A percentile compares a stretch with the other conserved stretches of the same genome.
phyloP scores from a whole-genome alignment of 2,329 filamentous ascomycete genomes.

The Grosmannia serpens region DNA sequence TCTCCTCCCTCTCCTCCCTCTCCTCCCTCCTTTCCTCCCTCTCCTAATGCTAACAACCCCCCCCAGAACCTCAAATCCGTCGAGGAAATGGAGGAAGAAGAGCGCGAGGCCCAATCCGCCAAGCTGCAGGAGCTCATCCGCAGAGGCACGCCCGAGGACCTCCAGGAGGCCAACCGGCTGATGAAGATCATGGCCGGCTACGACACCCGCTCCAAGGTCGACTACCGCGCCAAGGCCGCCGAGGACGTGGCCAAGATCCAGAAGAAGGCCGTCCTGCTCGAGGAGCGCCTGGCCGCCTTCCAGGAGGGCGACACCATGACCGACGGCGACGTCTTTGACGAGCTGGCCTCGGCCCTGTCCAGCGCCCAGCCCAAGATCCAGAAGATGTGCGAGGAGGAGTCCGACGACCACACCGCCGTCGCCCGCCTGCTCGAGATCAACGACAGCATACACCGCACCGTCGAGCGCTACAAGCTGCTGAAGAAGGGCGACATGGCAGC shows the following conservation, averaged over 20 bases:
- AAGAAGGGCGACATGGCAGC: constrained; percentile 88
- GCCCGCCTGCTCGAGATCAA: constrained; percentile 95
- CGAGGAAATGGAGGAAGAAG: constrained; percentile 98
- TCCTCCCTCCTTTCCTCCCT: too few species aligned
- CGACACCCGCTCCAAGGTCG: constrained; percentile 89
- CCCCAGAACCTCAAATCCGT: constrained; percentile 80
- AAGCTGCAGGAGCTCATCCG: constrained; percentile 96
- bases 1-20: too few species aligned
- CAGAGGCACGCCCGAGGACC: constrained; percentile 77
- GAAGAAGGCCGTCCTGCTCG: constrained; percentile 82
- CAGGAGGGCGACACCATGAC: constrained; percentile 67
- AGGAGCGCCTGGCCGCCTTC: constrained; percentile 84
- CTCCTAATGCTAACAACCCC: constrained; percentile 17
- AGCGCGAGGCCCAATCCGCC: constrained; percentile 88
- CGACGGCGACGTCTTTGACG: constrained; percentile 60
- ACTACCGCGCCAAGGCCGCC: constrained; percentile 94
- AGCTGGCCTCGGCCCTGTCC: constrained; percentile 77
- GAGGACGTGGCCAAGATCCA: constrained; percentile 92
- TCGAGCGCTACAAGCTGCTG: constrained; percentile 88
- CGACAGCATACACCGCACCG: constrained; percentile 94
- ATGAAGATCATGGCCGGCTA: constrained; percentile 99
- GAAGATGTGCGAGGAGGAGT: constrained; percentile 98
- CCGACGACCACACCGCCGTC: constrained; percentile 90
- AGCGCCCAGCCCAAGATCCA: constrained; percentile 98
- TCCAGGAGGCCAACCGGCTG: constrained; percentile 85